phyloP scores from a whole-genome alignment of 139 green algal species.

The Edaphochlamys debaryana region DNA sequence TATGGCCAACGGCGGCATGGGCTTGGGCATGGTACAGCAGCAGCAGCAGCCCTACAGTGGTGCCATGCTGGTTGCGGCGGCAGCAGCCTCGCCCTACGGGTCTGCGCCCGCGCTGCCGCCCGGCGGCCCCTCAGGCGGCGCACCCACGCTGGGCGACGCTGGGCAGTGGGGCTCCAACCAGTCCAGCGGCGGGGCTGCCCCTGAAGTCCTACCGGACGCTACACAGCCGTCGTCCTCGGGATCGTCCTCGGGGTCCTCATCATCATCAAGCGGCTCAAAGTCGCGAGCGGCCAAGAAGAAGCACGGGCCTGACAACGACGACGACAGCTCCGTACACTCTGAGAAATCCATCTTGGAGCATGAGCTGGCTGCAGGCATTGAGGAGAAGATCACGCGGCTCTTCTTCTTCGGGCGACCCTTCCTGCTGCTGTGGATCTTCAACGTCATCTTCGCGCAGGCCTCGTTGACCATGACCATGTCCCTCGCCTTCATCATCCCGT shows the following conservation, averaged over 20 bases:
- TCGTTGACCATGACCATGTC: conserved; percentile 46
- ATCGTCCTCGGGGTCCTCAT: neutral
- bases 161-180: conserved; percentile 35
- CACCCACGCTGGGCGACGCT: neutral
- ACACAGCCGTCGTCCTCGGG: too few species aligned
- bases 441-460: conserved; percentile 47
- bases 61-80: too few species aligned
- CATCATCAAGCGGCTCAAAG: too few species aligned
- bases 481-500: conserved; percentile 47
- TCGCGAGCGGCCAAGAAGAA: neutral
- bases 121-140: too few species aligned
- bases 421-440: conserved; percentile 45
- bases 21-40: neutral
- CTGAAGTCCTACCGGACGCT: too few species aligned
- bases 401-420: conserved; percentile 41
- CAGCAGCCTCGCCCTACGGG: too few species aligned
- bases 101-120: too few species aligned
- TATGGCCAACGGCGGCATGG: neutral
- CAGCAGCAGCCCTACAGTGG: neutral
- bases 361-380: conserved; percentile 32
- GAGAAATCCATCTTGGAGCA: conserved; percentile 22
- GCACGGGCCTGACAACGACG: neutral
- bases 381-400: conserved; percentile 42
- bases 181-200: neutral
- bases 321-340: neutral